Evolutionary conservation across 345 rosid genomes (phyloP).

Genomic region (Alliaria petiolata): DNA sequence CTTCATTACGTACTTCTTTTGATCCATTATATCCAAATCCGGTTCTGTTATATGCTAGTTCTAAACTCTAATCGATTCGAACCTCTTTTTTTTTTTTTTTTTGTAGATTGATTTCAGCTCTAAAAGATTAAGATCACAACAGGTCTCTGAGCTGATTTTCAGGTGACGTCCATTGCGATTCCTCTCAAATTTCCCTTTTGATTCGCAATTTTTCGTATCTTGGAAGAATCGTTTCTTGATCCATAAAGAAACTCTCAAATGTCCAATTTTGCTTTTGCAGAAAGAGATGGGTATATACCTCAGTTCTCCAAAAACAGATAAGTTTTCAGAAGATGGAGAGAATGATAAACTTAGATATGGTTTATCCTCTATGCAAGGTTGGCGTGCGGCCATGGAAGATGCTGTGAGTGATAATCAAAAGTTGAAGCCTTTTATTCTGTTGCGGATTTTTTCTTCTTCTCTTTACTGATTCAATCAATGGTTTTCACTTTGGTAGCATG

Average conservation of each 20-base stretch:
- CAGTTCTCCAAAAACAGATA: slow-evolving; percentile 94
- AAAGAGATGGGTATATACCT: slow-evolving; percentile 85
- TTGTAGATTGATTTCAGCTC: neutral
- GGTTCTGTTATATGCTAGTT: neutral
- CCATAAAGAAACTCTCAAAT: neutral
- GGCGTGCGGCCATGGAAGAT: slow-evolving; percentile 99
- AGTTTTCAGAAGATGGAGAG: slow-evolving; percentile 84
- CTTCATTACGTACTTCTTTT: neutral
- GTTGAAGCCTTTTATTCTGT: neutral
- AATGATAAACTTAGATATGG: slow-evolving; percentile 77
- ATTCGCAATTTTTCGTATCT: neutral
- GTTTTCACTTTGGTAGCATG: slow-evolving; percentile 50
- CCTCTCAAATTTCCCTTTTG: neutral
- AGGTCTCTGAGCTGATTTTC: neutral
- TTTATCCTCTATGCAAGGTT: slow-evolving; percentile 97
- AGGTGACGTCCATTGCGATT: neutral
- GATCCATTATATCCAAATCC: neutral
- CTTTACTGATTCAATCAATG: neutral
- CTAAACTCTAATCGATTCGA: neutral
- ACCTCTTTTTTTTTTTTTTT: neutral
- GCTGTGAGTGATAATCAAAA: slow-evolving; percentile 62
- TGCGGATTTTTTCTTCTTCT: neutral
- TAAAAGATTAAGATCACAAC: slow-evolving; percentile 7
- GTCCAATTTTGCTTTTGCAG: slow-evolving; percentile 5
- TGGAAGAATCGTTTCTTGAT: neutral